These are phyloP conservation scores for Clavispora vitiphila DNA, from an alignment of 805 yeast species.

Conservation along the genomic window DNA sequence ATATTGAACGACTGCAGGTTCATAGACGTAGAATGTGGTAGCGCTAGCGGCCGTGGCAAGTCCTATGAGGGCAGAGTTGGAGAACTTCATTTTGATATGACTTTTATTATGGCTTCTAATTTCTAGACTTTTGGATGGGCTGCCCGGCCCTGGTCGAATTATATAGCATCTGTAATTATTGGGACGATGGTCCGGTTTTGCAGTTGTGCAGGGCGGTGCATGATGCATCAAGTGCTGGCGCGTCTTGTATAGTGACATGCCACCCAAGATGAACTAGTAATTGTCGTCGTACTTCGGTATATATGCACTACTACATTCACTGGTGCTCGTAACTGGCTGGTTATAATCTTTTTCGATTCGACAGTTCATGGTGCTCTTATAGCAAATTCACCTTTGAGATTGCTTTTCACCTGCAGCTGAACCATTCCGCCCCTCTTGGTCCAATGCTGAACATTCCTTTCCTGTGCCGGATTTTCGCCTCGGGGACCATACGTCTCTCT, in stretches of 20 bases:
- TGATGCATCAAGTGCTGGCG: background rate
- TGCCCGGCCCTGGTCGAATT: background rate
- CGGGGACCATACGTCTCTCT: no score
- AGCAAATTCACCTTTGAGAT: no score
- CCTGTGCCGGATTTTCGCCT: no score
- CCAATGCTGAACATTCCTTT: no score
- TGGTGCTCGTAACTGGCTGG: background rate
- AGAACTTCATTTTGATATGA: constrained; percentile 3
- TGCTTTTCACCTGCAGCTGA: no score
- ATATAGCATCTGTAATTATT: no score
- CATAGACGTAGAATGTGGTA: constrained; percentile 7
- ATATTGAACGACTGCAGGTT: constrained; percentile 1
- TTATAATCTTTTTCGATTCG: no score
- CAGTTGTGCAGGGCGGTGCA: background rate
- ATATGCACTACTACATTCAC: background rate
- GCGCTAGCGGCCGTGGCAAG: constrained; percentile 8
- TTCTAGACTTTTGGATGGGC: background rate
- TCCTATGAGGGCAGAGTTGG: constrained; percentile 5
- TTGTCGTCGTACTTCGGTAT: no score
- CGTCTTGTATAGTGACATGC: background rate
- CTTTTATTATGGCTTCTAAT: background rate
- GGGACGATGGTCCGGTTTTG: background rate
- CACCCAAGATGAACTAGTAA: background rate
- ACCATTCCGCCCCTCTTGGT: no score
- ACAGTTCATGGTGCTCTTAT: no score